Evolutionary conservation across 1,284 basidiomycete genomes (phyloP).

Genomic region (Acaromyces ingoldii): DNA sequence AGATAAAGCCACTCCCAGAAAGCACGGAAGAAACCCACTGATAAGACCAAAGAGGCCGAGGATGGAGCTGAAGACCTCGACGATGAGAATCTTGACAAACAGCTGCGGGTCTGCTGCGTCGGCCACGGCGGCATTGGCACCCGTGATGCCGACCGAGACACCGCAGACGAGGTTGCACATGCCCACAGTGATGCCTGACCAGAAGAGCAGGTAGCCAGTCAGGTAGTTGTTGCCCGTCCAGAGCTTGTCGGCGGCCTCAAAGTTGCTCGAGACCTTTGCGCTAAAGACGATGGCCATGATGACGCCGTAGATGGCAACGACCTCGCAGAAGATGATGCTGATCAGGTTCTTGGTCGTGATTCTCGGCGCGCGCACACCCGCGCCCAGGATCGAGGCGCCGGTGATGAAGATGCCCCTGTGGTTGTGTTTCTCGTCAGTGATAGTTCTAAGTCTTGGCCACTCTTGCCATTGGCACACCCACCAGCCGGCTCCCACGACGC

Average conservation of each 20-base stretch:
- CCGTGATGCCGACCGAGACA: constrained; percentile 47
- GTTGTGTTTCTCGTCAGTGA: background rate
- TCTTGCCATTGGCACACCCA: constrained; percentile 54
- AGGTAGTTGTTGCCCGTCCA: constrained; percentile 45
- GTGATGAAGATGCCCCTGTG: constrained; percentile 97
- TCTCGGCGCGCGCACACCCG: constrained; percentile 86
- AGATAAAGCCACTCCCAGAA: background rate
- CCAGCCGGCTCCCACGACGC: constrained; percentile 93
- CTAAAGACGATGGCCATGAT: constrained; percentile 57
- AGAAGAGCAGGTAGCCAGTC: constrained; percentile 47
- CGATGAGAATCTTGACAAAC: constrained; percentile 43
- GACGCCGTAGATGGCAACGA: constrained; percentile 91
- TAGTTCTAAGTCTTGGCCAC: background rate
- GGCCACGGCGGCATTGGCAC: constrained; percentile 47
- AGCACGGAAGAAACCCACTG: constrained; percentile 13
- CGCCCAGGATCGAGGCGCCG: constrained; percentile 88
- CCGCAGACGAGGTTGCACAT: constrained; percentile 49
- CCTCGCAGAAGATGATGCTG: constrained; percentile 94
- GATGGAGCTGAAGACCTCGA: constrained; percentile 47
- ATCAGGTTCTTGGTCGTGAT: constrained; percentile 98
- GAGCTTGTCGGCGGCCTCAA: constrained; percentile 26
- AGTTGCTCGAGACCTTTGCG: constrained; percentile 44
- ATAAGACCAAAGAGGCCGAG: constrained; percentile 49
- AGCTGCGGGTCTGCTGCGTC: constrained; percentile 50
- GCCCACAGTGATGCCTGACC: constrained; percentile 48